phyloP scores from a whole-genome alignment of 148 eudicot genomes.

The Spergularia marina region DNA sequence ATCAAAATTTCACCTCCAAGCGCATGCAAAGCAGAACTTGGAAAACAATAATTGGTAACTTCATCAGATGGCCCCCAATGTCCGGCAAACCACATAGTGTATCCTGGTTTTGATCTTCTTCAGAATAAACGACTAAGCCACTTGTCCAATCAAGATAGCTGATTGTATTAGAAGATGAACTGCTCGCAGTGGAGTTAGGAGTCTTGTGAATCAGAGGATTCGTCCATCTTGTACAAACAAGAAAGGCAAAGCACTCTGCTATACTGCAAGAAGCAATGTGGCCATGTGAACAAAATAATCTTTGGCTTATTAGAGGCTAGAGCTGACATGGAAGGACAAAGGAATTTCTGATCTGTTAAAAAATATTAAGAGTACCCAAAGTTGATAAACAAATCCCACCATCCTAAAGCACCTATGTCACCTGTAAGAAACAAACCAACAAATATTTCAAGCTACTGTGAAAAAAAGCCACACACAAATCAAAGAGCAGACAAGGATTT shows the following conservation, averaged over 20 bases:
- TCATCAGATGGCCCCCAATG: conserved; percentile 93
- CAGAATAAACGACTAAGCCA: conserved; percentile 62
- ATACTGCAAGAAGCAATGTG: conserved; percentile 48
- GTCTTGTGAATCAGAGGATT: conserved; percentile 79
- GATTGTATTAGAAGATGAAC: conserved; percentile 64
- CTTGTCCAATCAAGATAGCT: conserved; percentile 73
- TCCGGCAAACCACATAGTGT: conserved; percentile 71
- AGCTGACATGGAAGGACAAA: neutral
- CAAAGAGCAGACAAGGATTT: neutral
- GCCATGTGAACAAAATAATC: neutral
- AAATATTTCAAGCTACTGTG: neutral
- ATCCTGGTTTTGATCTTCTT: conserved; percentile 51
- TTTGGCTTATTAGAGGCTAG: neutral
- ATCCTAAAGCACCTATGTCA: conserved; percentile 74
- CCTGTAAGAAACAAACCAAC: conserved; percentile 42
- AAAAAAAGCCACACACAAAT: neutral
- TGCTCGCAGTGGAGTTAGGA: conserved; percentile 42
- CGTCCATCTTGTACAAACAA: conserved; percentile 97
- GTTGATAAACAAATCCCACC: conserved; percentile 95
- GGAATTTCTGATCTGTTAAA: neutral
- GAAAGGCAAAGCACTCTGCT: conserved; percentile 96
- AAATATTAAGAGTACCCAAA: conserved; percentile 50
- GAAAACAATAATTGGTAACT: conserved; percentile 72
- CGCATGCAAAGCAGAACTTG: conserved; percentile 89
- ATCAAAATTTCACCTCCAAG: conserved; percentile 55